phyloP scores from a whole-genome alignment of 352 stramenopile species.

The Globisporangium acanthophoron region DNA sequence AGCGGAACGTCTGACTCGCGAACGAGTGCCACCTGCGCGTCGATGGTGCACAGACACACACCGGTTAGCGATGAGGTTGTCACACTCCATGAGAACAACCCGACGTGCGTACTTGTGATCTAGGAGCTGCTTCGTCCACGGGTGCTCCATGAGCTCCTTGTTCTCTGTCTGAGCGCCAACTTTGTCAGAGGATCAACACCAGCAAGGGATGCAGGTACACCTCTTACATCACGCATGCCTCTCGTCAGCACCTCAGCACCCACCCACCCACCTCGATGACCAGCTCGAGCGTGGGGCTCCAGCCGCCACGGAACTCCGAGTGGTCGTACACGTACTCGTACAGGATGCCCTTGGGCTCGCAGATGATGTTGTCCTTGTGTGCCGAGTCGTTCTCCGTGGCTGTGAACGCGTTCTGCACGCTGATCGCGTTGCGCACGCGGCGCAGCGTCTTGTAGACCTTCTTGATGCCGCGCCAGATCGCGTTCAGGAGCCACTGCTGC shows the following conservation, averaged over 20 bases:
- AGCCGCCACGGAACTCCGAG: slow-evolving; percentile 52
- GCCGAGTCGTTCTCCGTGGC: slow-evolving; percentile 25
- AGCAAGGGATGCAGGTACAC: neutral
- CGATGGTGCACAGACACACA: neutral
- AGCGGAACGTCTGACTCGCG: slow-evolving; percentile 55
- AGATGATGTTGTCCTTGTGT: slow-evolving; percentile 56
- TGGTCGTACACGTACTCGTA: slow-evolving; percentile 84
- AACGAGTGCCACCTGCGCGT: slow-evolving; percentile 67
- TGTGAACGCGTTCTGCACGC: slow-evolving; percentile 65
- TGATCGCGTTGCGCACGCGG: slow-evolving; percentile 39
- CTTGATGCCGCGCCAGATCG: slow-evolving; percentile 33
- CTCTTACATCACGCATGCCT: too few species aligned
- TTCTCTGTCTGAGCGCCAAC: slow-evolving; percentile 47
- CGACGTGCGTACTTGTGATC: slow-evolving; percentile 57
- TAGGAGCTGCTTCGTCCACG: slow-evolving; percentile 69
- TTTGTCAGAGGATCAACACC: neutral
- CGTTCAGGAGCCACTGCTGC: slow-evolving; percentile 19
- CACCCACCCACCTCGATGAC: slow-evolving; percentile 48
- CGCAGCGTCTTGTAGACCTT: slow-evolving; percentile 47
- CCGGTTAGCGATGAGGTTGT: neutral
- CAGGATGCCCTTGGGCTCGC: slow-evolving; percentile 72
- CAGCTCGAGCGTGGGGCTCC: slow-evolving; percentile 51
- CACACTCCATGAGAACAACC: neutral
- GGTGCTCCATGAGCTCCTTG: slow-evolving; percentile 74
- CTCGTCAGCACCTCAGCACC: too few species aligned